phyloP scores from a whole-genome alignment of 306 rosid genomes.

The Ceratonia siliqua region DNA sequence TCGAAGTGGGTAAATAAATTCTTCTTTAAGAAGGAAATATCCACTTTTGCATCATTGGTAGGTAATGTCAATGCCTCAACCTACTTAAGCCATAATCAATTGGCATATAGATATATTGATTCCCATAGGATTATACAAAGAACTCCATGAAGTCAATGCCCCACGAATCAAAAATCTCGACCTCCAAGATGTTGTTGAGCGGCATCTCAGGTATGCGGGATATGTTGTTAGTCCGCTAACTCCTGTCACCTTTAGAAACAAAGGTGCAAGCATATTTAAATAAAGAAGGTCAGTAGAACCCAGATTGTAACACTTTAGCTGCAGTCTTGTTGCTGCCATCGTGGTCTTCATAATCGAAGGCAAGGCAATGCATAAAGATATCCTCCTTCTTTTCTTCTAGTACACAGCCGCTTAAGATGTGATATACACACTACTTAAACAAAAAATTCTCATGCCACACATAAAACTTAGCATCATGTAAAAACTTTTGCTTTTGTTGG shows the following conservation, averaged over 20 bases:
- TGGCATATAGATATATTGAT: no score
- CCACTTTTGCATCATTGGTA: no score
- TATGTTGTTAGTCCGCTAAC: neutral
- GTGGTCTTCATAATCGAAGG: neutral
- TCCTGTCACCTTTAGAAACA: neutral
- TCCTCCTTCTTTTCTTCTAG: neutral
- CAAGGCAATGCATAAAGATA: neutral
- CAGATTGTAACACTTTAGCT: neutral
- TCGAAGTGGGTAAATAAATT: no score
- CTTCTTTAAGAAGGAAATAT: no score
- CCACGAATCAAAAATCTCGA: neutral
- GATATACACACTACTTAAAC: neutral
- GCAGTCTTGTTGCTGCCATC: neutral
- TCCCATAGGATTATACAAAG: no score
- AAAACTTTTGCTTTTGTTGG: neutral
- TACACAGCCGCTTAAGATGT: neutral
- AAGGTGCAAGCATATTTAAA: neutral
- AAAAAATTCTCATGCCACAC: neutral
- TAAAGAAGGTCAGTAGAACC: neutral
- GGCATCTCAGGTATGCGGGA: neutral
- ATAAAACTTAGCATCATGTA: neutral
- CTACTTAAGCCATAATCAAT: no score
- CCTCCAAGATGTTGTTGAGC: neutral
- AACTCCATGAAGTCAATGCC: slow-evolving; percentile 10
- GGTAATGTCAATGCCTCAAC: no score